Base-by-base conservation (phyloP, 1,139 yeast species). In the Geotrichum citri-aurantii region DNA sequence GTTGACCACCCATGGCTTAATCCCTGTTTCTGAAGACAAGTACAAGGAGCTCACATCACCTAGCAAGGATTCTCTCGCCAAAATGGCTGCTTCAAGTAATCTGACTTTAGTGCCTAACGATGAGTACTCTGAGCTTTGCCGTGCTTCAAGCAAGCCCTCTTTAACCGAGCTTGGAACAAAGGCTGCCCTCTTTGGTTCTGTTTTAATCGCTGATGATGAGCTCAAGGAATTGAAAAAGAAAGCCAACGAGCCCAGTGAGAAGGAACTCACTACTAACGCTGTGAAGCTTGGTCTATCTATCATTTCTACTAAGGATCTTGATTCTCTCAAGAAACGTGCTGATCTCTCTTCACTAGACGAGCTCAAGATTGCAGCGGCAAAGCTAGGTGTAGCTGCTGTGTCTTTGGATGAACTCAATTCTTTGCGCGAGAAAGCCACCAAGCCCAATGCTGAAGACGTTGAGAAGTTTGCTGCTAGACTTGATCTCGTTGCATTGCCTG, bases 141-240 rank as follows among this genome's bases (percentile, higher is more conserved):
- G 57, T 54, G 17, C 37, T 58, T 29, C 37, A 54, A 26, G 6
- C 12, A 48, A 52, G 19, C 61, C 61, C 7, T 29, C 61, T 1
- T 27, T 26, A 19, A 17, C 42, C 7, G 59, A 53, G 33, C 57
- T 57, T 37, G 55, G 50, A 2, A 27, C 54, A n/a, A 53, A 49
- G 33, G 84, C 83, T 1, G 70, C 75, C 48, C 61, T 68, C 6
- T 64, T 72, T 29, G 77, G 76, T 4, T 68, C 66, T 52, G 69
- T 70, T 17, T 69, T 72, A 4, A 68, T 74, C n/a, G 64, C 72
- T 3, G 63, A 61, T 23, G 74, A 70, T 31, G 76, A 73, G 60
- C 56, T 68, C 31, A 66, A 64, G 5, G 33, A 56, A 2, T 31
- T 56, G 17, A 42, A 37, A 27, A 51, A 50, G 48, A 62, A 57